Evolutionary conservation across 1,139 yeast species (phyloP).

Genomic region (Scheffersomyces stambukii): DNA sequence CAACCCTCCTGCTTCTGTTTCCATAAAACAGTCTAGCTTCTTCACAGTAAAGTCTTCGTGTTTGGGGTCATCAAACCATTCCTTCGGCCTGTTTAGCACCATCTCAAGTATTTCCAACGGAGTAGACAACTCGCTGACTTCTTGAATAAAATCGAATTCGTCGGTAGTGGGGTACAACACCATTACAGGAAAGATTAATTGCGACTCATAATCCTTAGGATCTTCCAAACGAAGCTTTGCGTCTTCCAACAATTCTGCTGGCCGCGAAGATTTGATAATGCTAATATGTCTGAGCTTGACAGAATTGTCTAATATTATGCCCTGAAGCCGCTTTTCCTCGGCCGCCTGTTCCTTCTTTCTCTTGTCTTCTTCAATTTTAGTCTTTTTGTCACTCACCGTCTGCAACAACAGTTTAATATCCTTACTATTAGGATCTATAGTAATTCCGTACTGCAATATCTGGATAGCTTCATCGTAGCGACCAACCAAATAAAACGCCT

Average conservation of each 20-base stretch:
- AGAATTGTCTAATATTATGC: conserved; percentile 45
- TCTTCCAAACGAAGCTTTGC: conserved; percentile 60
- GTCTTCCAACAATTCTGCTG: conserved; percentile 46
- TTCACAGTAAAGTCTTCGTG: conserved; percentile 57
- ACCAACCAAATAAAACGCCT: conserved; percentile 68
- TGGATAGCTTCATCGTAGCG: conserved; percentile 69
- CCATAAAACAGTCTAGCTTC: conserved; percentile 72
- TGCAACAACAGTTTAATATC: conserved; percentile 44
- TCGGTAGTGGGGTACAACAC: conserved; percentile 79
- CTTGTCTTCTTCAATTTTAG: conserved; percentile 27
- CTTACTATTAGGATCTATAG: conserved; percentile 53
- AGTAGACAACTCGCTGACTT: conserved; percentile 66
- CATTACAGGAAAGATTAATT: conserved; percentile 74
- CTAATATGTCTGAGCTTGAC: conserved; percentile 51
- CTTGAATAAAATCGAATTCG: conserved; percentile 79
- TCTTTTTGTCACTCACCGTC: conserved; percentile 38
- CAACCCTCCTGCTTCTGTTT: conserved; percentile 78
- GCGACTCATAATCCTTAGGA: conserved; percentile 69
- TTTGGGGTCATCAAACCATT: conserved; percentile 66
- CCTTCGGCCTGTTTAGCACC: conserved; percentile 60
- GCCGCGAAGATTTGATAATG: conserved; percentile 45
- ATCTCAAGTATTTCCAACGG: conserved; percentile 54
- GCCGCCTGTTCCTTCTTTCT: conserved; percentile 29
- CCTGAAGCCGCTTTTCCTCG: conserved; percentile 26
- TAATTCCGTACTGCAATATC: conserved; percentile 60